Evolutionary conservation across 306 rosid genomes (phyloP).

Genomic region (Lathyrus sativus): DNA sequence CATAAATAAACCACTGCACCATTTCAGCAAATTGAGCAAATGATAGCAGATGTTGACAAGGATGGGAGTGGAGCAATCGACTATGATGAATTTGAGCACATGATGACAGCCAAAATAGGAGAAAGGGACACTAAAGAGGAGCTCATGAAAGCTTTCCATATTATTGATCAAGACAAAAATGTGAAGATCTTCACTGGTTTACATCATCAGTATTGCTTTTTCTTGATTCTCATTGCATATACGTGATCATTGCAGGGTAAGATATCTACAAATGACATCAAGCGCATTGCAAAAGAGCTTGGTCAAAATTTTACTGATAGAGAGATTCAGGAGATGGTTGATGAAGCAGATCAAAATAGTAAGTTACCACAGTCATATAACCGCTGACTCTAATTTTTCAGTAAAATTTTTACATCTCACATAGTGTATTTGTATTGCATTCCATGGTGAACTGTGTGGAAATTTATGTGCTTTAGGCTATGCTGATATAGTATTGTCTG

Average conservation of each 20-base stretch:
- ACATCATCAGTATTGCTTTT: background rate
- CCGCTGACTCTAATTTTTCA: slow-evolving; percentile 7
- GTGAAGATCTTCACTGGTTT: slow-evolving; percentile 45
- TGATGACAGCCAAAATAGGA: slow-evolving; percentile 96
- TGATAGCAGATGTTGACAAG: slow-evolving; percentile 95
- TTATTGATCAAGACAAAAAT: slow-evolving; percentile 76
- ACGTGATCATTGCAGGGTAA: slow-evolving; percentile 60
- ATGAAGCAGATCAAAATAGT: slow-evolving; percentile 75
- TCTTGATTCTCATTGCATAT: slow-evolving; percentile 29
- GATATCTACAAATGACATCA: slow-evolving; percentile 76
- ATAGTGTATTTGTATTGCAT: background rate
- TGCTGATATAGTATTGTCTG: slow-evolving; percentile 2
- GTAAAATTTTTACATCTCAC: slow-evolving; percentile 21
- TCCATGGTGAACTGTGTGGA: background rate
- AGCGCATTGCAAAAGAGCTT: slow-evolving; percentile 64
- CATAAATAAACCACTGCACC: slow-evolving; percentile 38
- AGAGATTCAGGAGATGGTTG: slow-evolving; percentile 74
- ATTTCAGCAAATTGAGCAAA: slow-evolving; percentile 85
- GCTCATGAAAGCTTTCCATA: slow-evolving; percentile 86
- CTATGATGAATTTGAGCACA: slow-evolving; percentile 82
- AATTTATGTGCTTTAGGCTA: background rate
- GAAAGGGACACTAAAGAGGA: slow-evolving; percentile 94
- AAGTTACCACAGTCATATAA: slow-evolving; percentile 40
- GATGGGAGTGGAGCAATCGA: slow-evolving; percentile 97
- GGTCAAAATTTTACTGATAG: slow-evolving; percentile 63